A percentile compares a stretch with the other conserved stretches of the same genome.
Evolutionary conservation across 441 rosid genomes (phyloP).

Genomic region (Hura crepitans): DNA sequence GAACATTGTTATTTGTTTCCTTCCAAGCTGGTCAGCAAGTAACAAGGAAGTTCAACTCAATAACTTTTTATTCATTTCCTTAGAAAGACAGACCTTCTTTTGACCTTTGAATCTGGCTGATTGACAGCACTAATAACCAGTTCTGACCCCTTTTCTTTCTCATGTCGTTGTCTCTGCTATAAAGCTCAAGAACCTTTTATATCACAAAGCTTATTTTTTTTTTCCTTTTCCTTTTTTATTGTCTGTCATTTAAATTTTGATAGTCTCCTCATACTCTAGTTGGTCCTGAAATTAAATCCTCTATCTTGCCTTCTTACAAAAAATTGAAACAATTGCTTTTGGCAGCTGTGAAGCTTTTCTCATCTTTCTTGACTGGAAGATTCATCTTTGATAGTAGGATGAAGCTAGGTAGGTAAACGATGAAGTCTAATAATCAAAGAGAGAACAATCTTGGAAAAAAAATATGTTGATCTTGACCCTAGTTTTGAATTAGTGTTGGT

Average conservation of each 20-base stretch:
- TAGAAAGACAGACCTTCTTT: background rate
- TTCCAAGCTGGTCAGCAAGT: background rate
- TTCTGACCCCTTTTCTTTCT: background rate
- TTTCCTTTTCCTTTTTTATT: no score
- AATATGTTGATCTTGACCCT: background rate
- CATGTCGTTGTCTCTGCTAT: background rate
- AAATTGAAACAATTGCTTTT: background rate
- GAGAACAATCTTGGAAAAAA: background rate
- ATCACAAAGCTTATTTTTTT: background rate
- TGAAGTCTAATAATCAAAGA: background rate
- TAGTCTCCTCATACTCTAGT: background rate
- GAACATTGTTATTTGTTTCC: background rate
- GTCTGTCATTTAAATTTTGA: background rate
- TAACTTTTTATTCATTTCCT: background rate
- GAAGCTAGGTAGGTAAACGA: background rate
- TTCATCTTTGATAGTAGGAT: background rate
- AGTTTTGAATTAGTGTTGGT: background rate
- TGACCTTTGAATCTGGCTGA: background rate
- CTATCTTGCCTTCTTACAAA: background rate
- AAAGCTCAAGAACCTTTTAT: background rate
- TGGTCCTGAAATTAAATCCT: background rate
- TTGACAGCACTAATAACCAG: background rate
- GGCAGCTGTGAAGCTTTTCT: background rate
- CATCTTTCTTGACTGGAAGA: no score
- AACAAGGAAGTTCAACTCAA: background rate